Evolutionary conservation across 1,139 yeast species (phyloP).

Genomic region (Candida sojae): DNA sequence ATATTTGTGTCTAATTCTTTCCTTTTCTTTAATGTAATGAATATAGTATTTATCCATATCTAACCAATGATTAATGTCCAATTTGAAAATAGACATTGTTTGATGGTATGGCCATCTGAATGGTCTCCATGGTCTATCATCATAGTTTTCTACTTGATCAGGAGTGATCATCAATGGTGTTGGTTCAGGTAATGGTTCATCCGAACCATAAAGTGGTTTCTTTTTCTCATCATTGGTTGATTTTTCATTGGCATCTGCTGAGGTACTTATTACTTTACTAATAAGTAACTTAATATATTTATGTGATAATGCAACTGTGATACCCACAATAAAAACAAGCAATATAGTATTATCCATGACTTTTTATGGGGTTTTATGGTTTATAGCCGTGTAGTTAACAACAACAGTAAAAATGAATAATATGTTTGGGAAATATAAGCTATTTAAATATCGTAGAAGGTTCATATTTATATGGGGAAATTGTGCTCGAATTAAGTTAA

Average conservation of each 20-base stretch:
- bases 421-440: too few relatives aligned
- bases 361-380: too few relatives aligned
- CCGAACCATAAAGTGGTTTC: slow-evolving; percentile 13
- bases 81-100: slow-evolving; percentile 72
- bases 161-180: slow-evolving; percentile 66
- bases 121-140: slow-evolving; percentile 81
- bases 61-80: slow-evolving; percentile 73
- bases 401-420: too few relatives aligned
- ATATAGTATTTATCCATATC: slow-evolving; percentile 78
- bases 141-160: slow-evolving; percentile 63
- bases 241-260: neutral
- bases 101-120: slow-evolving; percentile 82
- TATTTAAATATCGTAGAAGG: too few relatives aligned
- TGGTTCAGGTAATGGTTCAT: slow-evolving; percentile 42
- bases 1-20: slow-evolving; percentile 55
- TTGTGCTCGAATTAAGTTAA: slow-evolving; percentile 3
- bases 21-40: slow-evolving; percentile 64
- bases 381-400: too few relatives aligned
- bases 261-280: neutral
- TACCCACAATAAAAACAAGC: slow-evolving; percentile 8
- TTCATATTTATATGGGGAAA: neutral
- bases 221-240: neutral
- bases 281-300: slow-evolving; percentile 6
- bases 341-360: slow-evolving; percentile 8
- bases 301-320: slow-evolving; percentile 8